Percentiles rank a stretch among this genome's conserved stretches.
phyloP scores from a whole-genome alignment of 1,284 basidiomycete species.

The Microbotryomycetes sp. region DNA sequence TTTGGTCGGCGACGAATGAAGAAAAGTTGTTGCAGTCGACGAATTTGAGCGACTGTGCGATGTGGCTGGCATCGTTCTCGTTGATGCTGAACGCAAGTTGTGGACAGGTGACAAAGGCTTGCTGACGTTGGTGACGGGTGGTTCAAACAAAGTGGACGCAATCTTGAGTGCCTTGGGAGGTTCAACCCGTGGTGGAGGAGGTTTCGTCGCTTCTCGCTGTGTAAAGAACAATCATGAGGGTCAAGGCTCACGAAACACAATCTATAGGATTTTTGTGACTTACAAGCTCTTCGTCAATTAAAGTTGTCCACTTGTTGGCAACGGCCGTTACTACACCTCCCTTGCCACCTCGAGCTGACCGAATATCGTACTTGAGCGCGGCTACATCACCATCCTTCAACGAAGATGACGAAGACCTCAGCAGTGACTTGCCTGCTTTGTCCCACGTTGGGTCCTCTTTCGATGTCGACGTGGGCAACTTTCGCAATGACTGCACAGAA shows the following conservation, averaged over 20 bases:
- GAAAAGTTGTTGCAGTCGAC: background rate
- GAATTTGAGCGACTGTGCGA: constrained; percentile 7
- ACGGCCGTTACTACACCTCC: background rate
- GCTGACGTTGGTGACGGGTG: background rate
- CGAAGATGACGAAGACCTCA: background rate
- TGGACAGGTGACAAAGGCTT: background rate
- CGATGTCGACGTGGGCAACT: background rate
- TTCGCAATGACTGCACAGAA: background rate
- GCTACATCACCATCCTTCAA: background rate
- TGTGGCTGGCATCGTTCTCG: constrained; percentile 9
- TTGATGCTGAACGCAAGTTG: background rate
- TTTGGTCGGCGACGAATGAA: background rate
- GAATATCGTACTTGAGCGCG: background rate
- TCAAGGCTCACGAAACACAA: no score
- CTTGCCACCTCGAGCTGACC: background rate
- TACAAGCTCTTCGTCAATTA: background rate
- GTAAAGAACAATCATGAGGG: background rate
- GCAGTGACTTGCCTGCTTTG: background rate
- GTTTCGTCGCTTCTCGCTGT: constrained; percentile 1
- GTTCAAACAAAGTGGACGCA: background rate
- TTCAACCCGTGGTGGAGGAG: background rate
- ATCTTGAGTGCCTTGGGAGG: constrained; percentile 3
- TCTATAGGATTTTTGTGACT: background rate
- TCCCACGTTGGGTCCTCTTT: background rate
- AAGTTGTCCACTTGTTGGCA: background rate